Conservation (phyloP, 129 eudicot genomes). For the Chrysanthemum lavandulifolium region DNA sequence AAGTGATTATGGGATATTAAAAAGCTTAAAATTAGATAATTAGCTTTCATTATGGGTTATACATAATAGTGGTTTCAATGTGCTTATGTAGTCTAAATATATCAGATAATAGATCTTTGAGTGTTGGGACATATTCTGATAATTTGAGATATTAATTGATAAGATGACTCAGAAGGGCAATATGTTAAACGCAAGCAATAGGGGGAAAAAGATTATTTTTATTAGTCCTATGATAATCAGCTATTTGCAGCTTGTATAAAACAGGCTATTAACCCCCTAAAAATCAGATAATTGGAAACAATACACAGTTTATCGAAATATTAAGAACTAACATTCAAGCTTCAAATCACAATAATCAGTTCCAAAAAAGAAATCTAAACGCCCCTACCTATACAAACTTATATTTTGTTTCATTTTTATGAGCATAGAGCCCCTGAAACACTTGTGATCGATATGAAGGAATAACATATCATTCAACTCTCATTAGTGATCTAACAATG, state of each 20-base stretch:
- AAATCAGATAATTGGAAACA: neutral
- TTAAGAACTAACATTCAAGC: neutral
- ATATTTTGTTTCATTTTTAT: slow-evolving; percentile 5
- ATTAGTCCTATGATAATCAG: too few species aligned
- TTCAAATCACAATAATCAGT: neutral
- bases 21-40: neutral
- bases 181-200: neutral
- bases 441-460: neutral
- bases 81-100: too few species aligned
- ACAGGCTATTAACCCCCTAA: neutral
- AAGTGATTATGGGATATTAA: neutral
- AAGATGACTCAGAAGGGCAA: neutral
- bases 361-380: slow-evolving; percentile 6
- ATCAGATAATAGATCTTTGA: too few species aligned
- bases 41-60: neutral
- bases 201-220: neutral
- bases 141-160: neutral
- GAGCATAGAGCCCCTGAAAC: neutral
- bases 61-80: too few species aligned
- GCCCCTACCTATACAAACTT: slow-evolving; percentile 25
- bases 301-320: neutral
- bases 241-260: too few species aligned
- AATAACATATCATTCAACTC: slow-evolving; percentile 13
- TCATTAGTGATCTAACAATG: slow-evolving; percentile 12
- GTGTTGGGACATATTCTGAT: too few species aligned